Conservation (phyloP, 441 rosid genomes). For the Brassica hybrid region DNA sequence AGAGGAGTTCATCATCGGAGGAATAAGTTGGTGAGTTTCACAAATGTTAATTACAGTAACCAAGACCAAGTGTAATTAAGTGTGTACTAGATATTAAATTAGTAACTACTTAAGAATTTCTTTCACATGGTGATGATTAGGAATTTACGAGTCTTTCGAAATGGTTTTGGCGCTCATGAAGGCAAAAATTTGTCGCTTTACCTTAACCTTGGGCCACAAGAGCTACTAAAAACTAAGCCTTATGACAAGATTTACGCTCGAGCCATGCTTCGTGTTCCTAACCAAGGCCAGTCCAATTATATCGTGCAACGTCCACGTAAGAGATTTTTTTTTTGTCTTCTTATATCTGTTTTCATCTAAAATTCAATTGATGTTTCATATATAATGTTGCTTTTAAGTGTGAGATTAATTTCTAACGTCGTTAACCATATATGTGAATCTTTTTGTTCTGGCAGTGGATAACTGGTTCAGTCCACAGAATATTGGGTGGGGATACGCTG, state of each 20-base stretch:
- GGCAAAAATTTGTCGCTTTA: neutral
- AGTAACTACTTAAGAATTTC: neutral
- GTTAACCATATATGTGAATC: neutral
- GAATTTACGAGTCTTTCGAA: neutral
- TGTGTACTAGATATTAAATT: neutral
- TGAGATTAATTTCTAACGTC: neutral
- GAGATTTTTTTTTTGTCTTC: neutral
- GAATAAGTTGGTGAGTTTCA: neutral
- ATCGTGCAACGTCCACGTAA: neutral
- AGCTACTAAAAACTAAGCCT: conserved; percentile 18
- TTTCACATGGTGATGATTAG: neutral
- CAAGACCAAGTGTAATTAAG: neutral
- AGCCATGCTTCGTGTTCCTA: conserved; percentile 26
- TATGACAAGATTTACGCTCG: conserved; percentile 17
- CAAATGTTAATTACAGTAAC: neutral
- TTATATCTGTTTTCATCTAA: neutral
- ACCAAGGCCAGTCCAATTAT: conserved; percentile 16
- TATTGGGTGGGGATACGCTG: neutral
- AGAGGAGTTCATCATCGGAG: neutral
- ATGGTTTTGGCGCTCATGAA: neutral
- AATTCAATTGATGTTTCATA: neutral
- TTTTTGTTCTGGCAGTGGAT: neutral
- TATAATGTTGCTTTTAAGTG: neutral
- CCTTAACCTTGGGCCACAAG: conserved; percentile 1
- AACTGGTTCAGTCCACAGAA: neutral